Evolutionary conservation across 2,329 filamentous ascomycete genomes (phyloP).

Genomic region (Ophiostoma populinum): DNA sequence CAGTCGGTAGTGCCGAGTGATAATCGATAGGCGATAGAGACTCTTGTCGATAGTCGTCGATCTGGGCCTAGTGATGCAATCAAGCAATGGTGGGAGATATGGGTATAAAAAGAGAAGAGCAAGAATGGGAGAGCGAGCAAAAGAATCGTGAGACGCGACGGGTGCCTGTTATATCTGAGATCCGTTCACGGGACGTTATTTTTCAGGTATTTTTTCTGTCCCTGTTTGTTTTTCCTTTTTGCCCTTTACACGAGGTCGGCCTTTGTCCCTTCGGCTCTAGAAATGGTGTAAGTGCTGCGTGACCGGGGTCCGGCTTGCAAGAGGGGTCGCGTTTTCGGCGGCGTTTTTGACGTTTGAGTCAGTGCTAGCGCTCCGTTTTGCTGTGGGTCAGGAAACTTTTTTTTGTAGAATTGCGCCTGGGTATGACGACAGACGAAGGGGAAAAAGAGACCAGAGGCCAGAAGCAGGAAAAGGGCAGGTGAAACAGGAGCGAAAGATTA

Average conservation of each 20-base stretch:
- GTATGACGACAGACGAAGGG: conserved; percentile 7
- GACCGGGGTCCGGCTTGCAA: background rate
- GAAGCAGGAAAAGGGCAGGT: too few relatives aligned
- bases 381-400: conserved; percentile 2
- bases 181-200: too few relatives aligned
- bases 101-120: background rate
- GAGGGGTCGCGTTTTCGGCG: conserved; percentile 1
- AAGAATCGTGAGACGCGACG: too few relatives aligned
- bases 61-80: too few relatives aligned
- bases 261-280: background rate
- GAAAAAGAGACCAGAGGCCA: too few relatives aligned
- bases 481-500: too few relatives aligned
- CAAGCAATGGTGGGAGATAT: too few relatives aligned
- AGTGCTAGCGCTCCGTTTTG: background rate
- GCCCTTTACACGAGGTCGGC: background rate
- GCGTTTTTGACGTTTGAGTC: conserved; percentile 1
- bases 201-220: background rate
- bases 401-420: background rate
- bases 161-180: too few relatives aligned
- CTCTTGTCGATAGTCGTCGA: too few relatives aligned
- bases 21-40: too few relatives aligned
- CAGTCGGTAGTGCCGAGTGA: too few relatives aligned
- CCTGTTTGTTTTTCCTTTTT: background rate
- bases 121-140: background rate
- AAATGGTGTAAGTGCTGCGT: conserved; percentile 1